Evolutionary conservation across 1,139 yeast genomes (phyloP).

Genomic region (Yamadazyma dendronema): DNA sequence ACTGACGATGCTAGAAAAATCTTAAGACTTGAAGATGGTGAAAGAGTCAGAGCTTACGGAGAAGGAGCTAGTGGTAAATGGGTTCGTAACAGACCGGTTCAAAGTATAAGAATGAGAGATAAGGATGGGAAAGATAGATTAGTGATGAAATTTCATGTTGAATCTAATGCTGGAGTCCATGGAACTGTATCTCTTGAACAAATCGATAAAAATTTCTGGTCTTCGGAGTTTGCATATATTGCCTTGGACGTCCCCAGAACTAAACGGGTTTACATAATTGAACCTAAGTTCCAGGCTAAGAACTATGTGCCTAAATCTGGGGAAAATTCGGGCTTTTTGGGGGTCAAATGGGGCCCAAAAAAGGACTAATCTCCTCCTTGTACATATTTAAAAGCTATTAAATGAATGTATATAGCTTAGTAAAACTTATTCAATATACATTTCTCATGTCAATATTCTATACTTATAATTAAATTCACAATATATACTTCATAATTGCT

Average conservation of each 20-base stretch:
- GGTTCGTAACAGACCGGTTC: slow-evolving; percentile 86
- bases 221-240: slow-evolving; percentile 71
- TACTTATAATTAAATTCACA: no score
- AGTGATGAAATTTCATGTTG: slow-evolving; percentile 84
- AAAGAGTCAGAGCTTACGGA: slow-evolving; percentile 80
- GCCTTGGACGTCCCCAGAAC: slow-evolving; percentile 76
- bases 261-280: slow-evolving; percentile 66
- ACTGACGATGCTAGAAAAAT: slow-evolving; percentile 59
- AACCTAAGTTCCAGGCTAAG: slow-evolving; percentile 51
- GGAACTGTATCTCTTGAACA: slow-evolving; percentile 82
- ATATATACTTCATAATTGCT: background rate
- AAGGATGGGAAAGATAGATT: slow-evolving; percentile 77
- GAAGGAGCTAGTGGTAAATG: slow-evolving; percentile 63
- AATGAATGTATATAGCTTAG: no score
- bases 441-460: no score
- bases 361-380: slow-evolving; percentile 33
- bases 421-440: background rate
- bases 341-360: slow-evolving; percentile 84
- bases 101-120: slow-evolving; percentile 53
- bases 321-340: slow-evolving; percentile 59
- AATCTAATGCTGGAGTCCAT: slow-evolving; percentile 49
- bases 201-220: slow-evolving; percentile 60
- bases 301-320: slow-evolving; percentile 32
- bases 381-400: slow-evolving; percentile 6
- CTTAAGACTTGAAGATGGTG: slow-evolving; percentile 53